These are phyloP conservation scores for Acacia melanoxylon DNA, from an alignment of 306 rosid genomes.

Conservation along the genomic window DNA sequence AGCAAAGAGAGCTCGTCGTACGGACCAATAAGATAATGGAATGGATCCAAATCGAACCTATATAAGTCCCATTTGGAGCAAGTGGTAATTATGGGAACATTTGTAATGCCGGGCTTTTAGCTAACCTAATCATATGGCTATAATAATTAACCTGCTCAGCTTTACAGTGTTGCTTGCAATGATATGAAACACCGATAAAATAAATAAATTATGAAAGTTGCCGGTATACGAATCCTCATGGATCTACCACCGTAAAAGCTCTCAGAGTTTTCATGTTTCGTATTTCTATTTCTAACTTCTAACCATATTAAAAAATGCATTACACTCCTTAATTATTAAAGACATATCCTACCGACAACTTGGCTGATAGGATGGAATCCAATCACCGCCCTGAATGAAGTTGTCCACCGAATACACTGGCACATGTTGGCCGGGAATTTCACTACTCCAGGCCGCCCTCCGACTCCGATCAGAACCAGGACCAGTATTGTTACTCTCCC, in stretches of 20 bases:
- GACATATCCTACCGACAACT: neutral
- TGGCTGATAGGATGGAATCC: constrained; percentile 44
- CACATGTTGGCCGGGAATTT: constrained; percentile 57
- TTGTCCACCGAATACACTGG: constrained; percentile 53
- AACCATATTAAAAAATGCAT: neutral
- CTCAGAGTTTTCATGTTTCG: neutral
- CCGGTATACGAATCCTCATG: neutral
- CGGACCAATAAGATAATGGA: too few relatives aligned
- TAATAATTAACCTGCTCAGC: neutral
- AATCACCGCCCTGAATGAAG: constrained; percentile 86
- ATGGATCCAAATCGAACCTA: too few relatives aligned
- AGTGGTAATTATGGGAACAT: too few relatives aligned
- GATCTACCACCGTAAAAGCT: neutral
- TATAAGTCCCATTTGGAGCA: too few relatives aligned
- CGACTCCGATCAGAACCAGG: constrained; percentile 44
- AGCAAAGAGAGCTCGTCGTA: too few relatives aligned
- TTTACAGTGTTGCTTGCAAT: neutral
- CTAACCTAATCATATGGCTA: too few relatives aligned
- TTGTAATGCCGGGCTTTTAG: too few relatives aligned
- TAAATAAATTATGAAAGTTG: too few relatives aligned
- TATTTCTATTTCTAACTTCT: neutral
- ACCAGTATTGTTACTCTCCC: constrained; percentile 65
- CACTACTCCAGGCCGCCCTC: constrained; percentile 70
- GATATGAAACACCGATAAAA: neutral
- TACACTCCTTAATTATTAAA: neutral